phyloP scores from a whole-genome alignment of 1,284 basidiomycete genomes.

The Ganoderma meredithae region DNA sequence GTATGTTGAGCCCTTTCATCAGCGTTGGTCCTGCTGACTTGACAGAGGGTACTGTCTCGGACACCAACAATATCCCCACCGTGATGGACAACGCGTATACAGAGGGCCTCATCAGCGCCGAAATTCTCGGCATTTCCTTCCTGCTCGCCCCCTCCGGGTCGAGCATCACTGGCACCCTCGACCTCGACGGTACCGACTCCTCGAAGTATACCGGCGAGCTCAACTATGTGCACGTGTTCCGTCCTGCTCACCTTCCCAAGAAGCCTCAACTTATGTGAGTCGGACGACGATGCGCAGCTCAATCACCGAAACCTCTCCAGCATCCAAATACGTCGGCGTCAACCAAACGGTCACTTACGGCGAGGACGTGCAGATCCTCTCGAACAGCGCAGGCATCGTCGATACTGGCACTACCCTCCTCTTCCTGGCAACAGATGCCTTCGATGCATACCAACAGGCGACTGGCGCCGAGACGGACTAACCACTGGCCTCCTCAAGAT shows the following conservation, averaged over 20 bases:
- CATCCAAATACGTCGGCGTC: constrained; percentile 41
- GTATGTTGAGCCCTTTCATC: no score
- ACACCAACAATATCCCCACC: constrained; percentile 17
- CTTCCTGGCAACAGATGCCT: constrained; percentile 40
- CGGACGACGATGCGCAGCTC: constrained; percentile 48
- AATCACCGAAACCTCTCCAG: constrained; percentile 43
- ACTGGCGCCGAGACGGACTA: constrained; percentile 33
- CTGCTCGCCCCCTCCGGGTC: constrained; percentile 4
- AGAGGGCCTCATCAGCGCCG: constrained; percentile 29
- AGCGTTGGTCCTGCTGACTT: constrained; percentile 55
- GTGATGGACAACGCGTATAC: constrained; percentile 55
- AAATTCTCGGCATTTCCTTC: constrained; percentile 15
- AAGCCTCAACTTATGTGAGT: neutral
- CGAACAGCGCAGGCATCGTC: constrained; percentile 37
- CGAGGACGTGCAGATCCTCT: constrained; percentile 20
- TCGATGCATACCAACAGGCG: constrained; percentile 26
- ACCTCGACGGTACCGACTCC: constrained; percentile 55
- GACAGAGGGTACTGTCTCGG: constrained; percentile 39
- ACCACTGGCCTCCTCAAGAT: constrained; percentile 37
- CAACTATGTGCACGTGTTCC: constrained; percentile 50
- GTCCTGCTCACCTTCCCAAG: neutral
- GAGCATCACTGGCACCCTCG: constrained; percentile 35
- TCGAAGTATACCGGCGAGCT: constrained; percentile 57
- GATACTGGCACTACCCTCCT: constrained; percentile 45
- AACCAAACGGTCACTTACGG: constrained; percentile 38